Conservation (phyloP, 495 filamentous ascomycete genomes). For the Aspergillus olivimuriae region DNA sequence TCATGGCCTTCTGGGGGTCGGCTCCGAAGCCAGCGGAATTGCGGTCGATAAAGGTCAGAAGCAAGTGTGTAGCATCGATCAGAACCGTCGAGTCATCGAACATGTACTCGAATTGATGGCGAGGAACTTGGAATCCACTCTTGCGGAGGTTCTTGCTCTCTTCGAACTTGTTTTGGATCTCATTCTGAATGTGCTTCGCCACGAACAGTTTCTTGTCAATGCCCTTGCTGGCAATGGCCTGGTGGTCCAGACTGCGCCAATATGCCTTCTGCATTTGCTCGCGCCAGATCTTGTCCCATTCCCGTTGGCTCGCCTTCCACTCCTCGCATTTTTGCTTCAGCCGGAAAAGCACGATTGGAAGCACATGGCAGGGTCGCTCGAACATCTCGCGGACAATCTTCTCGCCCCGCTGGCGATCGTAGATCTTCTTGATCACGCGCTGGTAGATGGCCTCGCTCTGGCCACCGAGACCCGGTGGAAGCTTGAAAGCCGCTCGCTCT, state of each 20-base stretch:
- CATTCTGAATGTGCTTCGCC: conserved; percentile 74
- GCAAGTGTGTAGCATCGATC: conserved; percentile 70
- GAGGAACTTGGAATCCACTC: conserved; percentile 50
- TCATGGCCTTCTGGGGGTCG: conserved; percentile 69
- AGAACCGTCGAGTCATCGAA: conserved; percentile 76
- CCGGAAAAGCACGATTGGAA: conserved; percentile 79
- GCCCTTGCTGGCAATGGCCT: conserved; percentile 76
- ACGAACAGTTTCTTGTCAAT: conserved; percentile 86
- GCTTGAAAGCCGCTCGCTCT: conserved; percentile 65
- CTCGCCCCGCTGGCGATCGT: conserved; percentile 74
- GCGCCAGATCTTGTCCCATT: conserved; percentile 99
- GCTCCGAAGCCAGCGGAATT: conserved; percentile 57
- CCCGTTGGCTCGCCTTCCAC: conserved; percentile 92
- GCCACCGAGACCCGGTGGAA: conserved; percentile 79
- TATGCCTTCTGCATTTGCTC: conserved; percentile 87
- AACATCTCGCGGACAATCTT: conserved; percentile 81
- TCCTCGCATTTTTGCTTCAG: conserved; percentile 92
- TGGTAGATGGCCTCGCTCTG: conserved; percentile 95
- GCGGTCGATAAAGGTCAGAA: conserved; percentile 68
- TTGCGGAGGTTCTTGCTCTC: conserved; percentile 65
- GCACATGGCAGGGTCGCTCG: conserved; percentile 67
- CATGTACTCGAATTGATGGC: conserved; percentile 65
- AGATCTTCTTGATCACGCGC: conserved; percentile 97
- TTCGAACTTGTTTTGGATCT: conserved; percentile 82
- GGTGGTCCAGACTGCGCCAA: conserved; percentile 92